Percentiles rank a stretch among this genome's conserved stretches.
phyloP scores from a whole-genome alignment of 164 flowering plant species.

The Platanus orientalis region DNA sequence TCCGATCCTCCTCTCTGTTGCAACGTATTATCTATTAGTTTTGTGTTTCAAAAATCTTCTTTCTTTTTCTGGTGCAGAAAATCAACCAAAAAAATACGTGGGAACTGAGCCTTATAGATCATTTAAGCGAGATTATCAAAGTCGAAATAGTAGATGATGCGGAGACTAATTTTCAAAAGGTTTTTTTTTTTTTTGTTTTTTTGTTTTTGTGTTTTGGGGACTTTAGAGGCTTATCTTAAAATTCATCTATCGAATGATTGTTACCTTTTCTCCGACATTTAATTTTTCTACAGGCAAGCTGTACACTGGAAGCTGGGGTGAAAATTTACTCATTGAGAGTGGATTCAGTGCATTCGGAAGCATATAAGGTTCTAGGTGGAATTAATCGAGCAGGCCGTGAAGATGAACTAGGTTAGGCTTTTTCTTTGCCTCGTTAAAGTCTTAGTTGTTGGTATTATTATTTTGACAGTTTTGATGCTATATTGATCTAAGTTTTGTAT shows the following conservation, averaged over 20 bases:
- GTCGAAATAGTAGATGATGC: conserved; percentile 68
- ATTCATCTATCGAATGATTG: background rate
- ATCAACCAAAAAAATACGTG: conserved; percentile 96
- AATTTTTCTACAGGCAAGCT: conserved; percentile 76
- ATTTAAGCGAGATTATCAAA: conserved; percentile 71
- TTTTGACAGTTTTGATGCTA: background rate
- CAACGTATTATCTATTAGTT: too few species aligned
- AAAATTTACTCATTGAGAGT: conserved; percentile 90
- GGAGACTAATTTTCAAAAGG: conserved; percentile 96
- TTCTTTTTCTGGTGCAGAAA: conserved; percentile 48
- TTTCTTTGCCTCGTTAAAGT: background rate
- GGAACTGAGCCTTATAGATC: conserved; percentile 90
- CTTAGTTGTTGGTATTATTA: background rate
- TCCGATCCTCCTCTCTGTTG: background rate
- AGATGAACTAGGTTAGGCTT: conserved; percentile 56
- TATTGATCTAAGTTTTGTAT: background rate
- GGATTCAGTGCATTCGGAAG: conserved; percentile 94
- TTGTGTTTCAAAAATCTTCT: background rate
- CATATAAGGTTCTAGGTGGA: conserved; percentile 97
- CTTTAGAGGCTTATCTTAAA: background rate
- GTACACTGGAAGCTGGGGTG: conserved; percentile 97
- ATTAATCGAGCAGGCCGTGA: conserved; percentile 90
- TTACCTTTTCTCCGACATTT: background rate
- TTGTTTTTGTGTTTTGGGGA: too few species aligned
- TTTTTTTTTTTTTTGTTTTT: too few species aligned